These are phyloP conservation scores for Helenozyma rhizophorensis DNA, from an alignment of 805 yeast species.

Conservation along the genomic window DNA sequence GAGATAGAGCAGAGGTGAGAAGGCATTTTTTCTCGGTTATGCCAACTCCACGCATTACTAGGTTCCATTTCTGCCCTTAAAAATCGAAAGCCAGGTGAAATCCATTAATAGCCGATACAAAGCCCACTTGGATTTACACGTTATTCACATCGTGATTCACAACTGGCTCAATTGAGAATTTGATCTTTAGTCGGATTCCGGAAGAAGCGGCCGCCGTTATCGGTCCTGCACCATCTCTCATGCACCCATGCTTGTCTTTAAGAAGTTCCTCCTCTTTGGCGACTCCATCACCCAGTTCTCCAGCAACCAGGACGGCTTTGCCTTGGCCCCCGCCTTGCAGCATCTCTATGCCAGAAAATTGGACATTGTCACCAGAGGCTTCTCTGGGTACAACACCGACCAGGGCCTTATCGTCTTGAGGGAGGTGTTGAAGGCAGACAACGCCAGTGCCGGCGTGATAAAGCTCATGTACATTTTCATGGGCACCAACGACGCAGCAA, in stretches of 20 bases:
- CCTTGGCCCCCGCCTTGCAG: conserved; percentile 48
- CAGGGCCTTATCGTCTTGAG: conserved; percentile 43
- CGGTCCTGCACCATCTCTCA: no score
- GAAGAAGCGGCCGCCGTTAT: no score
- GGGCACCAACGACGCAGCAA: conserved; percentile 70
- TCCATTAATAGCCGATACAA: no score
- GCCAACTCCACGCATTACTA: no score
- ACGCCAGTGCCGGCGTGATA: conserved; percentile 16
- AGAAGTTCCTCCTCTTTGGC: conserved; percentile 60
- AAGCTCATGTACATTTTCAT: conserved; percentile 60
- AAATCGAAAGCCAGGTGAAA: no score
- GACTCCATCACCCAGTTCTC: conserved; percentile 66
- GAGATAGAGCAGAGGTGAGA: no score
- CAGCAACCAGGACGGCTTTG: conserved; percentile 39
- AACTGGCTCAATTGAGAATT: no score
- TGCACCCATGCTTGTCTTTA: conserved; percentile 4
- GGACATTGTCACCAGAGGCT: conserved; percentile 73
- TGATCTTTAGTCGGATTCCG: no score
- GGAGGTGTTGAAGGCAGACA: conserved; percentile 43
- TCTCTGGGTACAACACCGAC: conserved; percentile 67
- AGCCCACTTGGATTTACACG: no score
- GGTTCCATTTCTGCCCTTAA: no score
- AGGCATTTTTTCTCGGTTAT: no score
- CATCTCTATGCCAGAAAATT: conserved; percentile 53
- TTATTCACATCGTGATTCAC: no score